A percentile compares a stretch with the other conserved stretches of the same genome.
Conservation (phyloP, 495 filamentous ascomycete species). For the Penicillium maclennaniae region DNA sequence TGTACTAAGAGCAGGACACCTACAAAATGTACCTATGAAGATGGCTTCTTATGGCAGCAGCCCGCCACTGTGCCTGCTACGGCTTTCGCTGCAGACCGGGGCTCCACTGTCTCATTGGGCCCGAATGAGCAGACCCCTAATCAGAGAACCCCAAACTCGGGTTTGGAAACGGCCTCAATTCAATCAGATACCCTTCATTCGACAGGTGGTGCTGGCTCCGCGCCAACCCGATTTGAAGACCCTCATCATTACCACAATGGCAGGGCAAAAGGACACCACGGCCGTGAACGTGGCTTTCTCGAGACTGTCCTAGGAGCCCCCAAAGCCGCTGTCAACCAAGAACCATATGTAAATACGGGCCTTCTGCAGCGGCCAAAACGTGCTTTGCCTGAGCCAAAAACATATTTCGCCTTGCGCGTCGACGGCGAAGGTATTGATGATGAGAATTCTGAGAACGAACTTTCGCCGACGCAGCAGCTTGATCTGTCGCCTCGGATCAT, state of each 20-base stretch:
- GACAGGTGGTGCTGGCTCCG: conserved; percentile 8
- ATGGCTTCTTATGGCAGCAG: conserved; percentile 48
- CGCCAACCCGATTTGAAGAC: conserved; percentile 1
- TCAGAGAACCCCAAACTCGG: conserved; percentile 37
- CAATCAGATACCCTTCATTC: conserved; percentile 27
- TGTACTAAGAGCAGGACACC: conserved; percentile 52
- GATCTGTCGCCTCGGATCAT: conserved; percentile 40
- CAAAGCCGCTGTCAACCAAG: conserved; percentile 39
- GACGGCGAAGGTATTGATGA: conserved; percentile 9
- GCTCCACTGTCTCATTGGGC: conserved; percentile 19
- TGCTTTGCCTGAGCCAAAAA: conserved; percentile 10
- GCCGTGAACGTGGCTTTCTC: conserved; percentile 34
- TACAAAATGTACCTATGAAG: conserved; percentile 42
- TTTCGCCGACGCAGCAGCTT: conserved; percentile 36
- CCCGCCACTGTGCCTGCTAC: conserved; percentile 34
- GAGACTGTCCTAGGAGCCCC: conserved; percentile 45
- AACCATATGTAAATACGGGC: conserved; percentile 32
- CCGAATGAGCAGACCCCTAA: conserved; percentile 22
- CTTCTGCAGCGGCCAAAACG: conserved; percentile 32
- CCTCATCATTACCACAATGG: not conserved
- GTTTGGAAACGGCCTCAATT: conserved; percentile 26
- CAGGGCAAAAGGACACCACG: conserved; percentile 4
- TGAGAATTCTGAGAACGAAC: conserved; percentile 16
- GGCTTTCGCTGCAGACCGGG: conserved; percentile 27
- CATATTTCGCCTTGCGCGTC: conserved; percentile 4